These are phyloP conservation scores for Lachnellula cervina DNA, from an alignment of 2,329 filamentous ascomycete species.

Conservation along the genomic window DNA sequence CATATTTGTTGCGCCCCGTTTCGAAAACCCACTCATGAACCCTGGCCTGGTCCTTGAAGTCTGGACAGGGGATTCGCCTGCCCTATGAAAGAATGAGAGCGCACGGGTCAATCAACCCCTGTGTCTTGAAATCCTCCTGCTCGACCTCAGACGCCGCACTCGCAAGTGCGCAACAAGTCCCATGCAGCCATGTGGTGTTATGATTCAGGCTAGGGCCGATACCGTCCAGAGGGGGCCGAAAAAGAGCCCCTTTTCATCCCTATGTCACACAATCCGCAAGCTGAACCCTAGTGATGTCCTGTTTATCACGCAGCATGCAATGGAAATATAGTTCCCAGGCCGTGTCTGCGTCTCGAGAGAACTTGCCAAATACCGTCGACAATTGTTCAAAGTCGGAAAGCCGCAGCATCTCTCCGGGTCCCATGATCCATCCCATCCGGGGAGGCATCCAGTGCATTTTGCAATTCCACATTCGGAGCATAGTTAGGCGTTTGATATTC, in stretches of 20 bases:
- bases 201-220: too few species aligned
- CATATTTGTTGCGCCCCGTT: background rate
- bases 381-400: background rate
- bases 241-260: background rate
- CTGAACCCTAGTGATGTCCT: background rate
- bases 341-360: too few species aligned
- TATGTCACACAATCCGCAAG: background rate
- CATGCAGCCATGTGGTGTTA: background rate
- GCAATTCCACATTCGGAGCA: background rate
- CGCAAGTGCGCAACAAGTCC: background rate
- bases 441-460: background rate
- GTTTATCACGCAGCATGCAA: background rate
- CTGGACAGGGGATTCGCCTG: background rate
- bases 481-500: background rate
- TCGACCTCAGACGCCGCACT: background rate
- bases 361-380: too few species aligned
- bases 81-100: constrained; percentile 3
- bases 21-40: background rate
- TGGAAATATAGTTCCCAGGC: too few species aligned
- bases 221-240: too few species aligned
- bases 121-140: constrained; percentile 7
- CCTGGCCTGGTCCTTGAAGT: too few species aligned
- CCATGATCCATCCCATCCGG: background rate
- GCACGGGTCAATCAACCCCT: constrained; percentile 1
- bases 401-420: background rate